These are phyloP conservation scores for Paraphoma chrysanthemicola DNA, from an alignment of 2,329 filamentous ascomycete species.

Conservation along the genomic window DNA sequence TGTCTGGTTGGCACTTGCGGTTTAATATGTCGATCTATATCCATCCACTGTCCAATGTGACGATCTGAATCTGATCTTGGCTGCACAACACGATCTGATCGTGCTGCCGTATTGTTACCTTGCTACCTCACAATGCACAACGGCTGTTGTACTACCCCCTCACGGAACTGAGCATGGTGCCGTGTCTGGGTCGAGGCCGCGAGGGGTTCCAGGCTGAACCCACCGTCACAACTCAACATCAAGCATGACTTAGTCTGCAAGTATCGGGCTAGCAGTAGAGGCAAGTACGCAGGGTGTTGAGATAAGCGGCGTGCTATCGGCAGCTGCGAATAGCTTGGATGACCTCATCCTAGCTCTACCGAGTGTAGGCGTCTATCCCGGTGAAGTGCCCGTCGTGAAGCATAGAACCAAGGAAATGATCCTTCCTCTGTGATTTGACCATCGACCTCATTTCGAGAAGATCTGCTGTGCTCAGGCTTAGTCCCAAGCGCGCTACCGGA, in stretches of 20 bases:
- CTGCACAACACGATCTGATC: not conserved
- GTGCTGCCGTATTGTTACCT: not conserved
- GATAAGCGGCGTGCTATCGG: not conserved
- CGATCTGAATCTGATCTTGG: too few relatives aligned
- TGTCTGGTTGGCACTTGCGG: not conserved
- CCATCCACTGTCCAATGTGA: not conserved
- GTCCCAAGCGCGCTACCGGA: too few relatives aligned
- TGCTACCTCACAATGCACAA: not conserved
- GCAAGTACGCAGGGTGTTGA: not conserved
- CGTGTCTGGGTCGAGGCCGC: not conserved
- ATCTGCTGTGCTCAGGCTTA: too few relatives aligned
- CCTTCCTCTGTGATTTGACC: too few relatives aligned
- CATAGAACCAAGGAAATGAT: too few relatives aligned
- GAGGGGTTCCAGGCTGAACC: not conserved
- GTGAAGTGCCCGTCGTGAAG: too few relatives aligned
- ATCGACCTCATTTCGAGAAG: too few relatives aligned
- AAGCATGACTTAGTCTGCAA: not conserved
- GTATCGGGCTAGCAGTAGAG: not conserved
- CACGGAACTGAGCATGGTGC: not conserved
- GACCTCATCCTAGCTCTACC: not conserved
- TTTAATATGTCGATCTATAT: not conserved
- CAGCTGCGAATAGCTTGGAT: not conserved
- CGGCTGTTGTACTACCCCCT: not conserved
- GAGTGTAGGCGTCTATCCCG: too few relatives aligned
- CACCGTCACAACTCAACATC: not conserved